These are phyloP conservation scores for Triglochin maritima DNA, from an alignment of 106 monocot genomes.

Conservation along the genomic window DNA sequence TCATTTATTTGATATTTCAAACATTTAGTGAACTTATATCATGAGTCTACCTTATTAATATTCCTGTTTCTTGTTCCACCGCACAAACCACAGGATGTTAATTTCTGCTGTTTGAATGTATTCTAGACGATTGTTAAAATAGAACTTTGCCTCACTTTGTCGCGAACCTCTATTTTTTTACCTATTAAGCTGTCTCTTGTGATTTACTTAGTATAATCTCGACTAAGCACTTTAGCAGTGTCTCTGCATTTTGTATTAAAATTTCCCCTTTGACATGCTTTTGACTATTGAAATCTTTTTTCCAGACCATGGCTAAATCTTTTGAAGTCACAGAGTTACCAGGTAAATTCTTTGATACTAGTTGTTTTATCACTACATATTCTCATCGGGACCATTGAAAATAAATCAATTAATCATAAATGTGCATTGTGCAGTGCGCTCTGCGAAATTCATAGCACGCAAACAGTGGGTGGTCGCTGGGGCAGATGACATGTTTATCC, in stretches of 20 bases:
- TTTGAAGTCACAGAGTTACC: slow-evolving; percentile 96
- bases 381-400: neutral
- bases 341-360: slow-evolving; percentile 26
- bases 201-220: neutral
- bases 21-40: too few relatives aligned
- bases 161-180: neutral
- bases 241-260: neutral
- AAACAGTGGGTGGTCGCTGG: slow-evolving; percentile 99
- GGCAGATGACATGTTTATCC: slow-evolving; percentile 98
- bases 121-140: neutral
- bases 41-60: too few relatives aligned
- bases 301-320: slow-evolving; percentile 87
- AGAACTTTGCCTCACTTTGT: neutral
- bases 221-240: neutral
- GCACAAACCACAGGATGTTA: too few relatives aligned
- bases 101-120: neutral
- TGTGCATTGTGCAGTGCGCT: slow-evolving; percentile 52
- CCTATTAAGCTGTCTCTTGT: neutral
- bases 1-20: too few relatives aligned
- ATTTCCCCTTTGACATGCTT: neutral
- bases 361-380: neutral
- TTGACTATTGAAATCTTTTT: neutral
- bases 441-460: slow-evolving; percentile 89
- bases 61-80: too few relatives aligned
- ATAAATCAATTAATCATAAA: neutral